These are phyloP conservation scores for Psilocybe subaeruginosa DNA, from an alignment of 768 basidiomycete genomes.

Conservation along the genomic window DNA sequence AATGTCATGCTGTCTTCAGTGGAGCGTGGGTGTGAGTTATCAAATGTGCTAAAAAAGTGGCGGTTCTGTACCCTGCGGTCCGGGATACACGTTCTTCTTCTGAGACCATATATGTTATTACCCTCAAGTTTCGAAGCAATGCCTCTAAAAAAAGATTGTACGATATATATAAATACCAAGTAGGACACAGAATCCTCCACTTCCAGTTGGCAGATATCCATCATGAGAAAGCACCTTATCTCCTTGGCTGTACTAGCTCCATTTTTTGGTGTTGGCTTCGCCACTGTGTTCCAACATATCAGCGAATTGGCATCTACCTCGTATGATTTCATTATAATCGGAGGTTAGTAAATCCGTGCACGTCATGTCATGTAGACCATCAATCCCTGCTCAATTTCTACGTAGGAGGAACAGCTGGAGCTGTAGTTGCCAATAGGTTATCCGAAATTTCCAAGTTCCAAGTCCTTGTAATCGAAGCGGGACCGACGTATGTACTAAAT, in stretches of 20 bases:
- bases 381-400: too few relatives aligned
- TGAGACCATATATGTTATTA: too few relatives aligned
- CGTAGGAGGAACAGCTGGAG: slow-evolving; percentile 54
- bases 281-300: not conserved
- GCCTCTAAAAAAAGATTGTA: too few relatives aligned
- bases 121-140: too few relatives aligned
- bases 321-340: not conserved
- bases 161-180: too few relatives aligned
- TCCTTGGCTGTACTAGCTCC: not conserved
- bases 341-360: not conserved
- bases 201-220: too few relatives aligned
- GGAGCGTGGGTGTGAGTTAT: not conserved
- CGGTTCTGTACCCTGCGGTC: not conserved
- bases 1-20: not conserved
- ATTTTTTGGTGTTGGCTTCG: not conserved
- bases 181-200: too few relatives aligned
- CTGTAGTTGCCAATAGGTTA: slow-evolving; percentile 54
- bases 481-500: slow-evolving; percentile 43
- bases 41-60: not conserved
- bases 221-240: not conserved
- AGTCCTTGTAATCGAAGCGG: slow-evolving; percentile 58
- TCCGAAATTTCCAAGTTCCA: slow-evolving; percentile 49
- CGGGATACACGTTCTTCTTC: not conserved
- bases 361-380: too few relatives aligned
- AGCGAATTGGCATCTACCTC: not conserved